Percentiles rank a stretch among this genome's conserved stretches.
Conservation (phyloP, 495 filamentous ascomycete genomes). For the Tuber umbilicatum region DNA sequence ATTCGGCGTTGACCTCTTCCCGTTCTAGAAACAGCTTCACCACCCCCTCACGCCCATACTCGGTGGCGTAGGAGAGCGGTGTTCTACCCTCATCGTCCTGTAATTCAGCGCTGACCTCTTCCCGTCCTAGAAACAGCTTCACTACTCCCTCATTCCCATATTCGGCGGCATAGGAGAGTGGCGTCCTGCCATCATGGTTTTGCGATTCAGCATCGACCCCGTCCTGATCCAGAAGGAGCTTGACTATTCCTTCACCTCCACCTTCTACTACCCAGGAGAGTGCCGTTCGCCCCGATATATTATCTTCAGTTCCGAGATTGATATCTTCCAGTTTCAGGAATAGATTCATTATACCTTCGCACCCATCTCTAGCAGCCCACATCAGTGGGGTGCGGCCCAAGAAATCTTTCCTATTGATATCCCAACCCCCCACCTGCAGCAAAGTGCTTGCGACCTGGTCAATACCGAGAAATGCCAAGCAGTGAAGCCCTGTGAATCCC, state of each 20-base stretch:
- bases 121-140: slow-evolving; percentile 34
- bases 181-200: slow-evolving; percentile 12
- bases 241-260: slow-evolving; percentile 43
- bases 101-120: slow-evolving; percentile 4
- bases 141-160: slow-evolving; percentile 36
- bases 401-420: background rate
- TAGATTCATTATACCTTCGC: slow-evolving; percentile 36
- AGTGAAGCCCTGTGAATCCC: background rate
- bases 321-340: slow-evolving; percentile 30
- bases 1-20: too few species aligned
- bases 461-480: background rate
- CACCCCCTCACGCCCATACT: too few species aligned
- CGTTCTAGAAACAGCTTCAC: too few species aligned
- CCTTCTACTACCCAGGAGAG: slow-evolving; percentile 43
- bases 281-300: slow-evolving; percentile 37
- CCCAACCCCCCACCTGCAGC: background rate
- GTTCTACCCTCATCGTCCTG: slow-evolving; percentile 7
- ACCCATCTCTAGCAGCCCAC: slow-evolving; percentile 36
- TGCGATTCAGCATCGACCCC: background rate
- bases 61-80: too few species aligned
- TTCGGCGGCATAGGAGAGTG: slow-evolving; percentile 34
- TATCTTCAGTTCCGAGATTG: slow-evolving; percentile 20
- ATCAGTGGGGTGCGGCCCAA: slow-evolving; percentile 27
- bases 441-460: background rate
- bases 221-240: slow-evolving; percentile 6